Evolutionary conservation across 805 yeast species (phyloP), one percentile per base, ranked within the genome.

Genomic region (Barnettozyma wickerhamii): DNA sequence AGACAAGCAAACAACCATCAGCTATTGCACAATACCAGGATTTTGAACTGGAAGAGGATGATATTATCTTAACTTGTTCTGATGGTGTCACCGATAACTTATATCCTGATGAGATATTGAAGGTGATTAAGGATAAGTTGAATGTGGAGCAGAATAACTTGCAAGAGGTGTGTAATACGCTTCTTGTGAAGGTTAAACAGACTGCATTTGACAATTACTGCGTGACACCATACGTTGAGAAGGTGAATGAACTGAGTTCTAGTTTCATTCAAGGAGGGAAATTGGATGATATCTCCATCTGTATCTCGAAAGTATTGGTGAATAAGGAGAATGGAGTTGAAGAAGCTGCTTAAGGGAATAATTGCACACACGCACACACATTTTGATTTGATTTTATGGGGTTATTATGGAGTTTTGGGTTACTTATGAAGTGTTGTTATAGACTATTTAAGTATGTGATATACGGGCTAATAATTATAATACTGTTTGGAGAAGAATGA

Each of bases 51-150:
- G 43, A 63, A 36, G 65, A 60, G 30, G 58, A 65, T 33, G 81
- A 75, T 47, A 49, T 74, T 10, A 51, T 75, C 2, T 53, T 74
- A 15, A 47, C 73, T 43, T 72, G 78, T 44, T 71, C 78, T 1
- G 81, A 75, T 52, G 81, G 81, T 1, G 65, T 75, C 9, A 65
- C 75, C 1, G 81, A 75, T 52, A 75, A 75, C 48, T 55, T 75
- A 30, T 75, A 69, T 50, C 68, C 67, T 19, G 67, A 69, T 58
- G 80, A 75, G 52, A 65, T 75, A 7, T 45, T 62, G 24, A 59
- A 67, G 24, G 58, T 60, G 24, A 51, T 74, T 15, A 64, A 65
- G 29, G 63, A 61, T 27, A 62, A 51, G 29, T 27, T 68, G 19
- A 58, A 56, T 33, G 13, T 18, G 5, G 60, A 55, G 7, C 34